Conservation (phyloP, 129 eudicot genomes). For the Erigeron canadensis region DNA sequence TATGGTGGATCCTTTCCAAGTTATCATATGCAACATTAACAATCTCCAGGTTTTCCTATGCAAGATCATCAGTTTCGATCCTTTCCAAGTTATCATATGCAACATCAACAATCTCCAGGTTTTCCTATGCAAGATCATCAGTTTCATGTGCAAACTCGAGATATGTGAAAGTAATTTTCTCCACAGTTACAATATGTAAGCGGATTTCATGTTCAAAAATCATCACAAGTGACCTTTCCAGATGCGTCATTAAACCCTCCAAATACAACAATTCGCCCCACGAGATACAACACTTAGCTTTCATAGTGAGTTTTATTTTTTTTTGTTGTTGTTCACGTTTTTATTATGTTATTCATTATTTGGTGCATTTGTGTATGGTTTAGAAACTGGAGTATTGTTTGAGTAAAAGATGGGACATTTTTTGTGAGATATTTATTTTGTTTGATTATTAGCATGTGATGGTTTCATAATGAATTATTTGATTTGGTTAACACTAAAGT, state of each 20-base stretch:
- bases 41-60: too few relatives aligned
- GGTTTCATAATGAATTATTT: too few relatives aligned
- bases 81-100: neutral
- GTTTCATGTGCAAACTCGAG: neutral
- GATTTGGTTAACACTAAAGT: too few relatives aligned
- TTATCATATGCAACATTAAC: constrained; percentile 1
- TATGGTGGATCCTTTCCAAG: neutral
- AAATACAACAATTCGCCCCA: neutral
- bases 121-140: too few relatives aligned
- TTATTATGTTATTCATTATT: too few relatives aligned
- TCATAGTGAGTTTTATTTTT: neutral
- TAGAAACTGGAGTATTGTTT: too few relatives aligned
- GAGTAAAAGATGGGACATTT: too few relatives aligned
- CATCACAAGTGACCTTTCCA: neutral
- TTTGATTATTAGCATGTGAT: too few relatives aligned
- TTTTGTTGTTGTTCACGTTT: neutral
- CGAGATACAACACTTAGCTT: too few relatives aligned
- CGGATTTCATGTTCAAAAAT: neutral
- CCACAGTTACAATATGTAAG: neutral
- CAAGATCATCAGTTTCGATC: neutral
- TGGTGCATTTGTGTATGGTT: too few relatives aligned
- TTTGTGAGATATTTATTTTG: too few relatives aligned
- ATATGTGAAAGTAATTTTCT: neutral
- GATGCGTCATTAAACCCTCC: neutral
- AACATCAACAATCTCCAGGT: too few relatives aligned